phyloP scores from a whole-genome alignment of 1,139 yeast genomes.

The Suhomyces choctaworum region DNA sequence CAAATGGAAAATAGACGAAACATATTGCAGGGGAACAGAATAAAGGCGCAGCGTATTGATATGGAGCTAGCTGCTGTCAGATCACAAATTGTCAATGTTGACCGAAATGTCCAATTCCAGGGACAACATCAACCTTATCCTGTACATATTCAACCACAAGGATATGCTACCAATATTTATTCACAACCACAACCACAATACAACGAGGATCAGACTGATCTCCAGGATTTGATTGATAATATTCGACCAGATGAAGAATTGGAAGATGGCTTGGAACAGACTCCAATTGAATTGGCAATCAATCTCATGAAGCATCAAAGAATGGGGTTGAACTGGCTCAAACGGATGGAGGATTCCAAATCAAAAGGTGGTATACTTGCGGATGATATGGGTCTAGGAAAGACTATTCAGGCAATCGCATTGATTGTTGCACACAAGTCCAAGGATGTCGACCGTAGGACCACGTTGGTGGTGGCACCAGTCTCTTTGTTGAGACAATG shows the following conservation, averaged over 20 bases:
- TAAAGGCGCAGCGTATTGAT: constrained; percentile 1
- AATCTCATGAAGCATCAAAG: constrained; percentile 80
- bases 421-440: constrained; percentile 60
- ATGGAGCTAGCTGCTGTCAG: constrained; percentile 1
- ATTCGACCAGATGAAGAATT: constrained; percentile 61
- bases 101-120: neutral
- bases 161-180: constrained; percentile 26
- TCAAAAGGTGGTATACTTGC: constrained; percentile 80
- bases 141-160: constrained; percentile 10
- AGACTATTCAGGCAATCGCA: constrained; percentile 81
- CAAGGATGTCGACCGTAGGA: constrained; percentile 35
- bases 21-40: neutral
- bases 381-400: constrained; percentile 95
- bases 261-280: constrained; percentile 47
- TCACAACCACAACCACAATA: constrained; percentile 1
- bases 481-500: constrained; percentile 83
- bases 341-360: constrained; percentile 59
- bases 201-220: constrained; percentile 23
- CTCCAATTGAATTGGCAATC: constrained; percentile 71
- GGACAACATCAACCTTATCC: neutral
- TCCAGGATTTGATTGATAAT: constrained; percentile 58
- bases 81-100: constrained; percentile 1
- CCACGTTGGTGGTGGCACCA: constrained; percentile 82
- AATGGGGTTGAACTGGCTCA: constrained; percentile 80
- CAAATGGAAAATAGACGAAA: constrained; percentile 2